A percentile compares a stretch with the other conserved stretches of the same genome.
Evolutionary conservation across 352 stramenopile genomes (phyloP).

Genomic region (Globisporangium solare): DNA sequence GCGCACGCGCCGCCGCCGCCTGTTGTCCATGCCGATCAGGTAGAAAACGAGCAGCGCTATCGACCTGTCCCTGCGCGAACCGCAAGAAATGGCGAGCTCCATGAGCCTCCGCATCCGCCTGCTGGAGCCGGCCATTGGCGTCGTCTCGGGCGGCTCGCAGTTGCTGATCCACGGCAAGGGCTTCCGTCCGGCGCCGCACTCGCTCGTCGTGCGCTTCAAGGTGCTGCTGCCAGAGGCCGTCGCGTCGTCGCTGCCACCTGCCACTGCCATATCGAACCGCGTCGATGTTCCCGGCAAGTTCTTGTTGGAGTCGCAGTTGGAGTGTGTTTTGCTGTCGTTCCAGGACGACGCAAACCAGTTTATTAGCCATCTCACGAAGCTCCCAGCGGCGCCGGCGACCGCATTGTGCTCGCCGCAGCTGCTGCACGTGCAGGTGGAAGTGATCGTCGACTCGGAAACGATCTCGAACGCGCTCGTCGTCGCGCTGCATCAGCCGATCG

Average conservation of each 20-base stretch:
- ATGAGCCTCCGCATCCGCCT: conserved; percentile 38
- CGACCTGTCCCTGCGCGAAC: no score
- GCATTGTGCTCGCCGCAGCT: conserved; percentile 43
- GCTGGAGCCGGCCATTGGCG: conserved; percentile 43
- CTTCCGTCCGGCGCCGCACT: conserved; percentile 57
- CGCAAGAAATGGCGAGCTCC: conserved; percentile 8
- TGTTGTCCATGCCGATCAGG: no score
- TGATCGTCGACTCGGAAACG: conserved; percentile 50
- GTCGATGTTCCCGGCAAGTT: conserved; percentile 43
- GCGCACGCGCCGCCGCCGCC: no score
- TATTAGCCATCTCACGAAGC: conserved; percentile 33
- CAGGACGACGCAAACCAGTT: conserved; percentile 26
- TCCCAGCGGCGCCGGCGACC: conserved; percentile 36
- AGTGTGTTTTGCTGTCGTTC: conserved; percentile 52
- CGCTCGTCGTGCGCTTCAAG: conserved; percentile 56
- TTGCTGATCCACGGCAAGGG: conserved; percentile 55
- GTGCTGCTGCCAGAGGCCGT: conserved; percentile 19
- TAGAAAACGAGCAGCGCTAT: no score
- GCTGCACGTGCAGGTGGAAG: conserved; percentile 44
- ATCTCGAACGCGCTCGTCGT: conserved; percentile 51
- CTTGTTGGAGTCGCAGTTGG: conserved; percentile 52
- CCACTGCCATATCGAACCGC: conserved; percentile 4
- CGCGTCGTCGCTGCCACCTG: neutral
- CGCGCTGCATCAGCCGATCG: conserved; percentile 44
- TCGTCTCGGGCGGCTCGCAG: conserved; percentile 40